Conservation (phyloP, 2,329 filamentous ascomycete genomes). For the Fusarium incarnatum region DNA sequence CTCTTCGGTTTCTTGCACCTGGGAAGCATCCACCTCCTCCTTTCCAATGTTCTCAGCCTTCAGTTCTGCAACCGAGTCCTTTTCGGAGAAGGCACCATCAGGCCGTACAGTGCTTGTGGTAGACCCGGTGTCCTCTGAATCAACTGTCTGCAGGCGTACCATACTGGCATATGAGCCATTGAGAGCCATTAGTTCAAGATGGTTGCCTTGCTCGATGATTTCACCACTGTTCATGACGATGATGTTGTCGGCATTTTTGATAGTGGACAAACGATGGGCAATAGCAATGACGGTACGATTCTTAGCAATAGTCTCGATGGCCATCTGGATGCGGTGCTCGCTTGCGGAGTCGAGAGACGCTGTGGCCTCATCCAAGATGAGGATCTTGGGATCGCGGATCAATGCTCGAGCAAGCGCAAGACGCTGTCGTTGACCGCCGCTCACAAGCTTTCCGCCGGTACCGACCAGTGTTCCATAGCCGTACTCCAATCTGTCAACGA, state of each 20-base stretch:
- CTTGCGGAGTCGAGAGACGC: constrained; percentile 69
- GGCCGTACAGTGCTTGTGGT: constrained; percentile 51
- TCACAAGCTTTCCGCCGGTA: constrained; percentile 64
- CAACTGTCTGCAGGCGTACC: constrained; percentile 58
- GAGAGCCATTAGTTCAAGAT: constrained; percentile 67
- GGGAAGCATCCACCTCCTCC: constrained; percentile 54
- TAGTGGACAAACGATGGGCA: constrained; percentile 71
- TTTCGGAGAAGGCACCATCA: constrained; percentile 56
- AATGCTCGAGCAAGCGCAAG: constrained; percentile 69
- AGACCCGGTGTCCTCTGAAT: constrained; percentile 49
- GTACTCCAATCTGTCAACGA: constrained; percentile 65
- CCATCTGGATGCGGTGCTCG: constrained; percentile 65
- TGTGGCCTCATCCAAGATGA: constrained; percentile 72
- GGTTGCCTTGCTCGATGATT: constrained; percentile 72
- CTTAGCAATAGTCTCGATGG: constrained; percentile 59
- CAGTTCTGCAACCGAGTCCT: constrained; percentile 54
- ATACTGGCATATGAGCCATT: constrained; percentile 65
- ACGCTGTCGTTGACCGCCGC: constrained; percentile 70
- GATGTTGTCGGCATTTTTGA: constrained; percentile 74
- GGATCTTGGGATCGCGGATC: constrained; percentile 66
- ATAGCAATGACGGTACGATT: constrained; percentile 74
- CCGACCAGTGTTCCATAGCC: constrained; percentile 67
- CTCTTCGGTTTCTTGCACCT: constrained; percentile 49
- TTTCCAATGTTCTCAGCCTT: constrained; percentile 51
- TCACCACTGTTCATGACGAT: constrained; percentile 71